Evolutionary conservation across 257 asterid genomes (phyloP).

Genomic region (Gentiana macrophylla): DNA sequence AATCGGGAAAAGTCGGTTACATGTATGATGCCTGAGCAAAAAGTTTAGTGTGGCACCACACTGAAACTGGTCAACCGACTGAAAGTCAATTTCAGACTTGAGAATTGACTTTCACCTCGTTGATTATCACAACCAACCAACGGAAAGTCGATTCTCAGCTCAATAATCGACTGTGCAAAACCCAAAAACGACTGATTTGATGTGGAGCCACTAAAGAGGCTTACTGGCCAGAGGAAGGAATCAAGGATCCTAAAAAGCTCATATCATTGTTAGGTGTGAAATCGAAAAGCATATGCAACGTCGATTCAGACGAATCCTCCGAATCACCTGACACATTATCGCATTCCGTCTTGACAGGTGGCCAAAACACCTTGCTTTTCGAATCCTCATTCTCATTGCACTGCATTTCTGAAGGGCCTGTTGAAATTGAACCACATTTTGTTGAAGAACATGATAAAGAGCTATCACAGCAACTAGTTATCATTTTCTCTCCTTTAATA

Average conservation of each 20-base stretch:
- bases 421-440: slow-evolving; percentile 41
- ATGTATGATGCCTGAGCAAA: too few species aligned
- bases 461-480: slow-evolving; percentile 15
- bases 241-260: slow-evolving; percentile 66
- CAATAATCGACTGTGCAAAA: too few species aligned
- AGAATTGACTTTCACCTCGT: slow-evolving; percentile 17
- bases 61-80: too few species aligned
- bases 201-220: too few species aligned
- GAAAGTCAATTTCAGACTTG: slow-evolving; percentile 2
- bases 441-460: slow-evolving; percentile 33
- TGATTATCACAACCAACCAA: too few species aligned
- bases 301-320: slow-evolving; percentile 80
- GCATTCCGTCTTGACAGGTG: slow-evolving; percentile 22
- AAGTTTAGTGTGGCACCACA: too few species aligned
- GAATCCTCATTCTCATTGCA: slow-evolving; percentile 18
- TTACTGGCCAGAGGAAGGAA: slow-evolving; percentile 7
- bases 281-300: slow-evolving; percentile 74
- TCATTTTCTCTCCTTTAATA: slow-evolving; percentile 14
- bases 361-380: slow-evolving; percentile 24
- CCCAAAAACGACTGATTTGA: too few species aligned
- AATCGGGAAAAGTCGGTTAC: too few species aligned
- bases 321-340: slow-evolving; percentile 36
- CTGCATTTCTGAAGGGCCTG: slow-evolving; percentile 21
- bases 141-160: too few species aligned
- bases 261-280: slow-evolving; percentile 62